Evolutionary conservation across 2,329 filamentous ascomycete genomes (phyloP), one percentile per base, ranked within the genome.

Genomic region (Penicillium brevicompactum): DNA sequence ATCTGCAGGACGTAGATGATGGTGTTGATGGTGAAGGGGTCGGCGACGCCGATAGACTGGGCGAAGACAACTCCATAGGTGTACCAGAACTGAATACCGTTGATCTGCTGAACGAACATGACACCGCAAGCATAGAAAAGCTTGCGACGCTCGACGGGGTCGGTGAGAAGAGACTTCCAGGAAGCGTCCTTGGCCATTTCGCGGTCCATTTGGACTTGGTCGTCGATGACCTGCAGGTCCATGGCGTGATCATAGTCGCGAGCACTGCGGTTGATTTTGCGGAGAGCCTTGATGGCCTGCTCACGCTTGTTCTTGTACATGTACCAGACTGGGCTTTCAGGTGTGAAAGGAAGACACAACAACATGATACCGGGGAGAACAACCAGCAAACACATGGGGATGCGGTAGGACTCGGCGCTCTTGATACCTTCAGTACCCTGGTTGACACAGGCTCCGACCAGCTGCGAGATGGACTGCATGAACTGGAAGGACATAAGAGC

Each of bases 81-180:
- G 63, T 78, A 78, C 60, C 77, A 79, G 67, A 74, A 80, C 46
- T 78, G 75, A 49, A 80, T 80, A 18, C 78, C 78, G 67, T 78
- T 78, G 67, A 81, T 77, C 66, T 81, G 78, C 60, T 81, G 78
- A 2, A 77, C 75, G 38, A 78, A 69, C 55, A 80, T 67, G 21
- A 76, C 77, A 10, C 78, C 78, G 7, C 71, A 73, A 14, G 72
- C 71, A 62, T 74, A 80, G 21, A 81, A 65, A 11, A 80, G 66
- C 63, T 81, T 82, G 30, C 77, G 72, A 14, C 78, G 69, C 63
- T 80, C 78, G 32, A 80, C 67, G 0, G 77, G 78, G 40, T 81
- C 77, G 0, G 61, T 70, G 52, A 80, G 14, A 1, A 80, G 69
- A 5, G 72, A 67, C 10, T 54, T 45, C 78, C 78, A 80, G 5